Evolutionary conservation across 2,329 filamentous ascomycete genomes (phyloP).

Genomic region (Talaromyces atroroseus): DNA sequence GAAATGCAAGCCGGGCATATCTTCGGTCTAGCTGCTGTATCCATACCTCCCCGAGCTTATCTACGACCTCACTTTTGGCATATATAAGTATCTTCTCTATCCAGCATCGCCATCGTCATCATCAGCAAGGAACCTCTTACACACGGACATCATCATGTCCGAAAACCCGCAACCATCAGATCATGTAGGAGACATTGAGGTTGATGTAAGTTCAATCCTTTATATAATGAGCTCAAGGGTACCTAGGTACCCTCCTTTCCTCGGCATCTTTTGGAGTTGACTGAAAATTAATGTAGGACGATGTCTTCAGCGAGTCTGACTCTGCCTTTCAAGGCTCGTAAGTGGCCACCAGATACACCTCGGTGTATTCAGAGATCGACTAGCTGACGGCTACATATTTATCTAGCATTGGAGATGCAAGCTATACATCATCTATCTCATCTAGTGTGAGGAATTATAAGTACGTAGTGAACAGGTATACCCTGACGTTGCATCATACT

Average conservation of each 20-base stretch:
- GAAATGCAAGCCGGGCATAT: background rate
- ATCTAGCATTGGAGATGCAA: conserved; percentile 14
- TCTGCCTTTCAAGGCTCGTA: conserved; percentile 16
- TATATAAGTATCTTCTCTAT: background rate
- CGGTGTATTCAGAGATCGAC: background rate
- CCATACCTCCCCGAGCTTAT: background rate
- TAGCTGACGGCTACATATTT: background rate
- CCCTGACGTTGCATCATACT: background rate
- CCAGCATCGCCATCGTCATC: background rate
- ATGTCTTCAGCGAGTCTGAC: conserved; percentile 10
- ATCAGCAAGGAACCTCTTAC: background rate
- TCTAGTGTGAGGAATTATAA: conserved; percentile 15
- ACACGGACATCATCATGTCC: background rate
- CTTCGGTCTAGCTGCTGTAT: background rate
- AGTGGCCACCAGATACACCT: background rate
- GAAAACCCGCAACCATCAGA: conserved; percentile 10
- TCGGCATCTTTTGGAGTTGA: background rate
- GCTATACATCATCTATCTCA: conserved; percentile 15
- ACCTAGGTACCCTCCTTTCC: background rate
- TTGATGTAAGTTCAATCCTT: conserved; percentile 9
- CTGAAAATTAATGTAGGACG: background rate
- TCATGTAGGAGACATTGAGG: conserved; percentile 11
- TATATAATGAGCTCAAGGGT: background rate
- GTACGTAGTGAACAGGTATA: conserved; percentile 5
- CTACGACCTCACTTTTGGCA: background rate